These are phyloP conservation scores for Microcyclosporella mali DNA, from an alignment of 2,329 filamentous ascomycete genomes.

Conservation along the genomic window DNA sequence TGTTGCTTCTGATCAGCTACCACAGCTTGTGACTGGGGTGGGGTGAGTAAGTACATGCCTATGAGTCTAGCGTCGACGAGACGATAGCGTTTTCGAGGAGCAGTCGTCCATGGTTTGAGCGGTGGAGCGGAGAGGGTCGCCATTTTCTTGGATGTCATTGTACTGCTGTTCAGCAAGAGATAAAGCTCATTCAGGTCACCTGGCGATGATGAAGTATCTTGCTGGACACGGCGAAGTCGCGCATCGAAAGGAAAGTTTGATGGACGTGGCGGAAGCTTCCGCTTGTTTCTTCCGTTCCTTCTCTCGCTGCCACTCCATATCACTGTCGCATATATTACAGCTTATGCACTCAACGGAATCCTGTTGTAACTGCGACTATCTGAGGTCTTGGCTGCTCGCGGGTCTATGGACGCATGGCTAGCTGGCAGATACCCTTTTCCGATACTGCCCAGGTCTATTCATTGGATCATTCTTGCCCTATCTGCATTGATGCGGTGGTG, in stretches of 20 bases:
- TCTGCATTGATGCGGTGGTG: neutral
- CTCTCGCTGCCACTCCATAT: too few relatives aligned
- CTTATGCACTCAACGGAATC: too few relatives aligned
- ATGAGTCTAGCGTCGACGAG: conserved; percentile 22
- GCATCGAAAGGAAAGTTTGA: neutral
- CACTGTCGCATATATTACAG: neutral
- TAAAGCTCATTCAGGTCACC: too few relatives aligned
- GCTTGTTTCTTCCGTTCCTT: neutral
- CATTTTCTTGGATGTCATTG: neutral
- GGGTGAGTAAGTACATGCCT: conserved; percentile 4
- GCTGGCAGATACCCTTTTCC: neutral
- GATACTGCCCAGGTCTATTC: neutral
- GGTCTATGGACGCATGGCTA: neutral
- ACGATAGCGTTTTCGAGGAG: conserved; percentile 16
- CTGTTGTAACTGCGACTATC: too few relatives aligned
- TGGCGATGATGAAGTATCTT: neutral
- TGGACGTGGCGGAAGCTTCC: neutral
- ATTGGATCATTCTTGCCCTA: conserved; percentile 3
- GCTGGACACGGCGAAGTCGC: neutral
- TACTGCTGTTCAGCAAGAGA: too few relatives aligned
- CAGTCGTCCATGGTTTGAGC: conserved; percentile 21
- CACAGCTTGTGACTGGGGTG: neutral
- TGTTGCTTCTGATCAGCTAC: neutral
- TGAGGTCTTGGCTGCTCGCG: too few relatives aligned
- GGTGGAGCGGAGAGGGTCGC: neutral